Percentiles rank a stretch among this genome's conserved stretches.
Evolutionary conservation across 108 stramenopile genomes (phyloP).

Genomic region (Fistulifera solaris): DNA sequence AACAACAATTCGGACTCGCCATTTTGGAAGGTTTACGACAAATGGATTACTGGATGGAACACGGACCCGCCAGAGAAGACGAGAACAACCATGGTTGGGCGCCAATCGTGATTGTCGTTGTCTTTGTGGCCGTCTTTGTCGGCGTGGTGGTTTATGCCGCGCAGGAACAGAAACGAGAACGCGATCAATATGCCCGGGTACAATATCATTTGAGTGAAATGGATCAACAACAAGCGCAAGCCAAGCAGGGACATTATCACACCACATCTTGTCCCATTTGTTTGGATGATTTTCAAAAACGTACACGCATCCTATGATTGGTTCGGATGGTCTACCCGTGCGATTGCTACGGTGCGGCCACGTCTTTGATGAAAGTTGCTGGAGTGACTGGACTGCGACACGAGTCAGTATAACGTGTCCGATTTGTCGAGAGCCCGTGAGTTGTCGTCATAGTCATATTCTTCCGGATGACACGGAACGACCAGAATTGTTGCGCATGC

Average conservation of each 20-base stretch:
- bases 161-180: slow-evolving; percentile 4
- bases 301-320: slow-evolving; percentile 12
- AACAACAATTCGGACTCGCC: slow-evolving; percentile 23
- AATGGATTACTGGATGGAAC: neutral
- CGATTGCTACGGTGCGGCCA: slow-evolving; percentile 58
- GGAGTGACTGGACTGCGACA: slow-evolving; percentile 35
- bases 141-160: slow-evolving; percentile 1
- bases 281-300: slow-evolving; percentile 32
- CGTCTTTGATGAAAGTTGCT: slow-evolving; percentile 55
- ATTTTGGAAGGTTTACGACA: slow-evolving; percentile 15
- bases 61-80: neutral
- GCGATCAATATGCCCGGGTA: slow-evolving; percentile 28
- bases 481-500: neutral
- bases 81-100: too few relatives aligned
- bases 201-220: slow-evolving; percentile 30
- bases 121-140: slow-evolving; percentile 11
- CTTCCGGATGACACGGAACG: neutral
- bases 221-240: slow-evolving; percentile 39
- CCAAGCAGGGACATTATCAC: slow-evolving; percentile 35
- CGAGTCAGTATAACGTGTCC: slow-evolving; percentile 37
- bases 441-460: neutral
- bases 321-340: slow-evolving; percentile 42
- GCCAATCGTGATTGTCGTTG: neutral
- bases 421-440: slow-evolving; percentile 40
- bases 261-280: slow-evolving; percentile 55